Conservation (phyloP, 108 stramenopile genomes). For the Cylindrotheca fusiformis region DNA sequence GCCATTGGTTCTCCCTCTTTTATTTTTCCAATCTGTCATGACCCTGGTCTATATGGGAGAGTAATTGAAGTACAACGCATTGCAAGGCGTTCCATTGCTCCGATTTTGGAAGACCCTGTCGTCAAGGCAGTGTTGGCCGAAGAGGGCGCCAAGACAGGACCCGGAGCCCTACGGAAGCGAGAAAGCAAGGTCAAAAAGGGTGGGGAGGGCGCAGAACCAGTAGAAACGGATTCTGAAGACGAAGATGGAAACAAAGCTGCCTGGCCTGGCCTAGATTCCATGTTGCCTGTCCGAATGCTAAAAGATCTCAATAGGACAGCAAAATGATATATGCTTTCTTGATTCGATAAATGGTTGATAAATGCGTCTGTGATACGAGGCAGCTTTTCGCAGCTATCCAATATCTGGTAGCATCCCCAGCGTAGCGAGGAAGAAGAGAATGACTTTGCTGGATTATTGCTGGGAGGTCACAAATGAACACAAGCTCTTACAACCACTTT, state of each 20-base stretch:
- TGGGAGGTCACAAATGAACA: no score
- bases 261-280: constrained; percentile 67
- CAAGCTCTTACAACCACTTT: no score
- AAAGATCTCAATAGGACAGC: constrained; percentile 5
- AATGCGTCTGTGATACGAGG: no score
- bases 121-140: constrained; percentile 49
- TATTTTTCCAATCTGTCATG: constrained; percentile 85
- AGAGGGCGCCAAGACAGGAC: constrained; percentile 43
- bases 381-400: no score
- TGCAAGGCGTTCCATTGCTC: constrained; percentile 48
- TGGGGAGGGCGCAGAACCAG: constrained; percentile 28
- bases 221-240: constrained; percentile 43
- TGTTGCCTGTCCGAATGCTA: constrained; percentile 40
- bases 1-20: constrained; percentile 71
- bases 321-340: no score
- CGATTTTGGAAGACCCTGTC: constrained; percentile 51
- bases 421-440: no score
- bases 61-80: constrained; percentile 60
- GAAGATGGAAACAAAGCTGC: constrained; percentile 35
- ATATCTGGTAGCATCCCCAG: no score
- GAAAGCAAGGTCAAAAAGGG: constrained; percentile 17
- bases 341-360: no score
- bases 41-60: constrained; percentile 64
- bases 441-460: no score
- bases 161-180: constrained; percentile 29